These are phyloP conservation scores for Talaromyces adpressus DNA, from an alignment of 495 filamentous ascomycete species.

Conservation along the genomic window DNA sequence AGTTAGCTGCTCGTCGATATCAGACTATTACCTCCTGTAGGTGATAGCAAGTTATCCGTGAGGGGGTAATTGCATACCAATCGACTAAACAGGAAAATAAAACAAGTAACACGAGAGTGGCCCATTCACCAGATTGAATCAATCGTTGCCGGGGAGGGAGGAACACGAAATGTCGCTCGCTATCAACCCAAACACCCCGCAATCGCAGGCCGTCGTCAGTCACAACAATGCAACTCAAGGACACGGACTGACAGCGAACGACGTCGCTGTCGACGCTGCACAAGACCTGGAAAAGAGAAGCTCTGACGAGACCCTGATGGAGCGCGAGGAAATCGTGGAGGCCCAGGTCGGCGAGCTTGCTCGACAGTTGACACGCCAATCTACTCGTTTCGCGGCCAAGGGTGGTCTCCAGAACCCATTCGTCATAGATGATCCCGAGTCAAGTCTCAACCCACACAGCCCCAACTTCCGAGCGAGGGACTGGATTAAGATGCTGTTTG, in stretches of 20 bases:
- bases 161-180: not conserved
- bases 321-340: slow-evolving; percentile 30
- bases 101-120: not conserved
- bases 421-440: slow-evolving; percentile 30
- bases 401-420: slow-evolving; percentile 38
- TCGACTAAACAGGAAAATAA: not conserved
- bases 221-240: not conserved
- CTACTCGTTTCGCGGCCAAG: slow-evolving; percentile 27
- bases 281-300: slow-evolving; percentile 9
- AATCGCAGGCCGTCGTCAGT: not conserved
- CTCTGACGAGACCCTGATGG: slow-evolving; percentile 25
- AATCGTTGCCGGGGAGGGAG: not conserved
- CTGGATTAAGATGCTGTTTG: slow-evolving; percentile 47
- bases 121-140: not conserved
- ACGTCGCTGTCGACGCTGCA: not conserved
- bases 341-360: slow-evolving; percentile 38
- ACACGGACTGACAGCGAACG: not conserved
- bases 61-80: not conserved
- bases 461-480: slow-evolving; percentile 42
- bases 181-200: not conserved
- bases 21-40: not conserved
- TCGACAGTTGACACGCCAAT: slow-evolving; percentile 40
- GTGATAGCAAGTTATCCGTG: not conserved
- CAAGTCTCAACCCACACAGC: slow-evolving; percentile 38
- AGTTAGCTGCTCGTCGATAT: not conserved